Conservation (phyloP, 2,329 filamentous ascomycete species). For the Ophiostoma himal-ulmi region DNA sequence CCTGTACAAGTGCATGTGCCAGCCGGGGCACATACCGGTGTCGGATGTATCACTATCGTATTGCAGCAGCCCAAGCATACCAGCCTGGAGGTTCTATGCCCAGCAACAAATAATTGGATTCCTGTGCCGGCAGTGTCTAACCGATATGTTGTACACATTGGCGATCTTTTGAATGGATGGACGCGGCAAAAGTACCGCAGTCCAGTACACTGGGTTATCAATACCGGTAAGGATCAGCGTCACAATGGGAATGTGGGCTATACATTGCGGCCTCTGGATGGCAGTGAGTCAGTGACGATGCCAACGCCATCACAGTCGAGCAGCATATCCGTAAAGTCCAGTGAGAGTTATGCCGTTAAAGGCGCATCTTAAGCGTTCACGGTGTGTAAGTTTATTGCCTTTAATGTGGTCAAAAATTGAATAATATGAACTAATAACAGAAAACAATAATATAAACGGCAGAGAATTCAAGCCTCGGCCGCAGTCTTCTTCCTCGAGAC, state of each 20-base stretch:
- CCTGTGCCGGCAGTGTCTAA: neutral
- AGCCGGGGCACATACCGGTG: neutral
- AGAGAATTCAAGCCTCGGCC: neutral
- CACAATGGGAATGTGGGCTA: neutral
- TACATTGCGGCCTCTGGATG: neutral
- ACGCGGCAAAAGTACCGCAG: neutral
- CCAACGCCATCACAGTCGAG: neutral
- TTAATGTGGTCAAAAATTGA: no score
- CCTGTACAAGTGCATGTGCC: neutral
- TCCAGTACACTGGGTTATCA: neutral
- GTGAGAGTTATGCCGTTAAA: neutral
- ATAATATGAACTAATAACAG: neutral
- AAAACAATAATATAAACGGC: no score
- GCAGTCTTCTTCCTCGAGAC: neutral
- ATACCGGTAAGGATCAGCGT: neutral
- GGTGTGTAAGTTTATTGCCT: no score
- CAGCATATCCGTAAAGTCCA: neutral
- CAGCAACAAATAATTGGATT: neutral
- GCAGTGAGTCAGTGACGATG: neutral
- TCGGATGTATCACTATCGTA: neutral
- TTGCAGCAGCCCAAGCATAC: neutral
- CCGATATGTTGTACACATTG: neutral
- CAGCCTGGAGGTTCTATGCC: neutral
- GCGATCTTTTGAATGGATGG: neutral
- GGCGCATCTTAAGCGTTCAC: no score